phyloP scores from a whole-genome alignment of 148 eudicot species.

The Fallopia convolvulus region DNA sequence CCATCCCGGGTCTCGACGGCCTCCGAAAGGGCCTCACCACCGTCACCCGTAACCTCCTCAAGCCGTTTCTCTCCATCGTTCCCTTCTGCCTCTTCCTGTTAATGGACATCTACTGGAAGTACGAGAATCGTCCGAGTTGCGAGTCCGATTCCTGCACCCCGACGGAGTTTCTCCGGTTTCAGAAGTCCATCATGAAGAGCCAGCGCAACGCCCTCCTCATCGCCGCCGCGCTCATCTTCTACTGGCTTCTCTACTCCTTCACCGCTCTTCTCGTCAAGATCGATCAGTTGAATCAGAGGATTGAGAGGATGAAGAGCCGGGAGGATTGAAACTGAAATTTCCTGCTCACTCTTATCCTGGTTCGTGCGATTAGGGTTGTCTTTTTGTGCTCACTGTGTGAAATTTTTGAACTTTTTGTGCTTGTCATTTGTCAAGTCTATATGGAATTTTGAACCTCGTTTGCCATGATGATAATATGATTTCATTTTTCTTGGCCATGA shows the following conservation, averaged over 20 bases:
- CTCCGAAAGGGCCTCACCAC: conserved; percentile 67
- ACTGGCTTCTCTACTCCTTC: conserved; percentile 68
- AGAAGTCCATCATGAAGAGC: conserved; percentile 67
- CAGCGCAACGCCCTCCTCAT: conserved; percentile 69
- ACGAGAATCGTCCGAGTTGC: conserved; percentile 68
- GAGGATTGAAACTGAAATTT: conserved; percentile 26
- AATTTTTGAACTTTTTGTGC: background rate
- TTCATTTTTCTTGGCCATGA: no score
- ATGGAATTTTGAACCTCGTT: background rate
- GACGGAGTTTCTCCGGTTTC: conserved; percentile 62
- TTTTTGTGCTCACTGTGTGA: no score
- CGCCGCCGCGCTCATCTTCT: conserved; percentile 55
- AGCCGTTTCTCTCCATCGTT: conserved; percentile 59
- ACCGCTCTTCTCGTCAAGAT: conserved; percentile 46
- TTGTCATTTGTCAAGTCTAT: background rate
- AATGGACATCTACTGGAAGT: conserved; percentile 81
- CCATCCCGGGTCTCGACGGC: conserved; percentile 62
- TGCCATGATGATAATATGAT: background rate
- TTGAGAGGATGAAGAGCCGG: conserved; percentile 45
- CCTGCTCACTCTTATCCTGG: background rate
- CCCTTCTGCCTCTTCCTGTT: conserved; percentile 67
- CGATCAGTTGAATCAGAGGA: conserved; percentile 49
- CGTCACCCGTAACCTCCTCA: conserved; percentile 52
- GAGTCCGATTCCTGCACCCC: conserved; percentile 46
- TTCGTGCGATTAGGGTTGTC: background rate